Percentiles rank a stretch among this genome's conserved stretches.
These are phyloP conservation scores for Aspergillus fijiensis DNA, from an alignment of 2,329 filamentous ascomycete genomes.

Conservation along the genomic window DNA sequence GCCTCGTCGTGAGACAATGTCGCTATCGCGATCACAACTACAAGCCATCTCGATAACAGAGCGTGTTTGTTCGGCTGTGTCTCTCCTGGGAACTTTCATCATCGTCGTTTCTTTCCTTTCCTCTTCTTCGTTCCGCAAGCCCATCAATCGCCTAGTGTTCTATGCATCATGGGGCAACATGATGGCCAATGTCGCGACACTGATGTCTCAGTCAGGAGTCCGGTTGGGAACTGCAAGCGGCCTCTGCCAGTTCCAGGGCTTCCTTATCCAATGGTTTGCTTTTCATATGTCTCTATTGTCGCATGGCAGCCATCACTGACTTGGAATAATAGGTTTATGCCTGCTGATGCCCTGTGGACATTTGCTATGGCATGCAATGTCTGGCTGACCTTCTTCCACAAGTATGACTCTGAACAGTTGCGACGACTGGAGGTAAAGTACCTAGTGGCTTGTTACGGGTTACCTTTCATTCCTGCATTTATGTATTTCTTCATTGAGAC, in stretches of 20 bases:
- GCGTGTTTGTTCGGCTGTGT: conserved; percentile 68
- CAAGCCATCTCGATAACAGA: conserved; percentile 62
- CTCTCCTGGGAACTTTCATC: conserved; percentile 67
- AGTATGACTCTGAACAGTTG: conserved; percentile 65
- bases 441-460: conserved; percentile 66
- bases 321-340: conserved; percentile 63
- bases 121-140: conserved; percentile 73
- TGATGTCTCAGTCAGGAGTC: conserved; percentile 67
- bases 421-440: conserved; percentile 71
- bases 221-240: conserved; percentile 49
- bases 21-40: conserved; percentile 41
- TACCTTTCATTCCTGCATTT: conserved; percentile 69
- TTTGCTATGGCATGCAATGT: conserved; percentile 83
- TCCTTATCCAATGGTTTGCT: conserved; percentile 77
- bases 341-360: conserved; percentile 73
- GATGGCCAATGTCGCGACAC: conserved; percentile 71
- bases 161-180: conserved; percentile 82
- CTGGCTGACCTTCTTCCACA: conserved; percentile 75
- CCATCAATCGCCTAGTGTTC: conserved; percentile 83
- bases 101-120: conserved; percentile 69
- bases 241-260: conserved; percentile 73
- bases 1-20: conserved; percentile 26
- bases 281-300: neutral
- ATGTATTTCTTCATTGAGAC: conserved; percentile 65
- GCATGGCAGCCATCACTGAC: neutral